Conservation (phyloP, 257 asterid genomes). For the Cruciata laevipes region DNA sequence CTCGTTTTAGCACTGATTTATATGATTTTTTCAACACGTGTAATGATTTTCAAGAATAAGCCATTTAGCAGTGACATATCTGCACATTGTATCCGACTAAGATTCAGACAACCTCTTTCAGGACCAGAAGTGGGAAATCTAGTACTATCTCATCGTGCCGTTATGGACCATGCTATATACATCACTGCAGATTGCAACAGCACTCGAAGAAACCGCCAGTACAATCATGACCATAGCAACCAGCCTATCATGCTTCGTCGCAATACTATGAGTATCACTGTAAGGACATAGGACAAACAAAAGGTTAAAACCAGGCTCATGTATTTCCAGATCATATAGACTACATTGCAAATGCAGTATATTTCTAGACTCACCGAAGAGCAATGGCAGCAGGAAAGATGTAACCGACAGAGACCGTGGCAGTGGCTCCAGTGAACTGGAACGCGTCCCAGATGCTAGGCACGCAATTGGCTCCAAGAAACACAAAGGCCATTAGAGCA, state of each 20-base stretch:
- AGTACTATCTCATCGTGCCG: constrained; percentile 26
- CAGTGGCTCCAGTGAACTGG: constrained; percentile 92
- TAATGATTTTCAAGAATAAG: no score
- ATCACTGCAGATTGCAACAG: constrained; percentile 84
- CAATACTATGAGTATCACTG: constrained; percentile 70
- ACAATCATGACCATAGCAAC: constrained; percentile 70
- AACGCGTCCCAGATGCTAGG: constrained; percentile 94
- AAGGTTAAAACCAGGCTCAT: neutral
- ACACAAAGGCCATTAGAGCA: constrained; percentile 57
- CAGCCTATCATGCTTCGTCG: constrained; percentile 54
- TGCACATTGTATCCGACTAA: neutral
- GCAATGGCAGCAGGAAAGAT: constrained; percentile 80
- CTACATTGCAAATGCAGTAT: no score
- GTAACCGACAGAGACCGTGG: constrained; percentile 75
- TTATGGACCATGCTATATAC: constrained; percentile 50
- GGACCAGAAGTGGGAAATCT: neutral
- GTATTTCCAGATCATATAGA: neutral
- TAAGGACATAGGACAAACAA: constrained; percentile 2
- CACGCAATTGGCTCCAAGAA: constrained; percentile 71
- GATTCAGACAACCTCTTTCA: neutral
- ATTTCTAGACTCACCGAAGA: constrained; percentile 49
- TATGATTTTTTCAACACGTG: no score
- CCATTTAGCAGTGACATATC: neutral
- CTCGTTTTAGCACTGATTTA: no score
- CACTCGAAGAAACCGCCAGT: constrained; percentile 70